Conservation (phyloP, 2,329 filamentous ascomycete genomes). For the Chaetomiaceae sp. region DNA sequence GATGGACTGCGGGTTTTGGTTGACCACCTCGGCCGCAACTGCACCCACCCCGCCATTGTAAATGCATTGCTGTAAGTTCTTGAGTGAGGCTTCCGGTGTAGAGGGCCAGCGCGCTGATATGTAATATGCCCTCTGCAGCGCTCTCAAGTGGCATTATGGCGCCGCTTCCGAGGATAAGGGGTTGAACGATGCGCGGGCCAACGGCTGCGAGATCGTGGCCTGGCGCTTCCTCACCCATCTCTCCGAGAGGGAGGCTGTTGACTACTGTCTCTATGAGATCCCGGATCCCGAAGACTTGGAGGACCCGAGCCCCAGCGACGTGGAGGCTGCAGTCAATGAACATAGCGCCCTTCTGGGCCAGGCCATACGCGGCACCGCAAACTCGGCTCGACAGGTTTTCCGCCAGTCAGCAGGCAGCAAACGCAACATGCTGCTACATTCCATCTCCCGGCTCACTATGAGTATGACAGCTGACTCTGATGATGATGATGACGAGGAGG, state of each 20-base stretch:
- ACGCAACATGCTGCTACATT: conserved; percentile 48
- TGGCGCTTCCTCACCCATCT: conserved; percentile 71
- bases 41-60: conserved; percentile 65
- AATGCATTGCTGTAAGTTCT: conserved; percentile 70
- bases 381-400: conserved; percentile 28
- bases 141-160: conserved; percentile 70
- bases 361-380: conserved; percentile 25
- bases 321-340: conserved; percentile 40
- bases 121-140: conserved; percentile 46
- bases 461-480: conserved; percentile 41
- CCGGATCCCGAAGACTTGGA: conserved; percentile 39
- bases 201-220: conserved; percentile 75
- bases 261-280: conserved; percentile 70
- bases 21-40: conserved; percentile 57
- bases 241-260: conserved; percentile 68
- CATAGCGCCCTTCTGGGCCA: conserved; percentile 43
- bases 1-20: conserved; percentile 56
- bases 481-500: conserved; percentile 42
- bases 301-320: conserved; percentile 31
- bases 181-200: conserved; percentile 63
- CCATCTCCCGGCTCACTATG: conserved; percentile 53
- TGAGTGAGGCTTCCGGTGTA: too few species aligned
- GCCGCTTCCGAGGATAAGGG: conserved; percentile 59
- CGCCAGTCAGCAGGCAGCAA: conserved; percentile 39
- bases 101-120: too few species aligned